Base-by-base conservation (phyloP, 192 early-diverging fungal genomes). In the Umbelopsis sp. region DNA sequence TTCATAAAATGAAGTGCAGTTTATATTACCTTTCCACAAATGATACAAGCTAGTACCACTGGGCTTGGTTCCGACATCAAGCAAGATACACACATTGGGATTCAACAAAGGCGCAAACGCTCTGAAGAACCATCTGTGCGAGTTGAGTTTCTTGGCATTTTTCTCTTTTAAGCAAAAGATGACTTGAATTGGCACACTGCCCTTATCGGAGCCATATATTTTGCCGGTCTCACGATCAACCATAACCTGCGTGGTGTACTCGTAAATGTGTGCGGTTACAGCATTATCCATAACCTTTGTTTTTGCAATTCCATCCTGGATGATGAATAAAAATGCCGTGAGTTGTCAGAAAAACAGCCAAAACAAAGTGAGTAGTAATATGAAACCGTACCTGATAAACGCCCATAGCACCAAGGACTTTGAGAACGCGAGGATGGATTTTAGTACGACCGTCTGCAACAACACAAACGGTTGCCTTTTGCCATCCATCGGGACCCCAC, bases 41-140 rank as follows among this genome's bases (percentile, higher is more conserved):
- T 94, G 91, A 81, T 96, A 97, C 47, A 97, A 84, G 16, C 92
- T 89, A 27, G 88, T 92, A 71, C 87, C 83, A 3, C 85, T 85
- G 45, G 95, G 93, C 71, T 93, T 95, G 68, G 95, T 97, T 16
- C 95, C 95, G 30, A 97, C 95, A 77, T 97, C 95, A 61, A 97
- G 88, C 15, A 97, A 84, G 71, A 97, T 86, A 67, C 94, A 95
- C 37, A 96, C 89, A 48, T 93, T 90, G 55, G 95, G 95, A 46
- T 90, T 83, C 71, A 97, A 76, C 33, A 93, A 80, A 15, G 88
- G 84, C 2, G 93, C 88, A 75, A 97, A 95, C 22, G 94, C 94
- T 75, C 93, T 95, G 82, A 97, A 97, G 87, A 97, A 97, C 95
- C 95, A 97, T 66, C 94, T 87, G 73, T 97, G 95, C 25, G 93